Conservation (phyloP, 352 stramenopile species). For the Phytophthora capsici region DNA sequence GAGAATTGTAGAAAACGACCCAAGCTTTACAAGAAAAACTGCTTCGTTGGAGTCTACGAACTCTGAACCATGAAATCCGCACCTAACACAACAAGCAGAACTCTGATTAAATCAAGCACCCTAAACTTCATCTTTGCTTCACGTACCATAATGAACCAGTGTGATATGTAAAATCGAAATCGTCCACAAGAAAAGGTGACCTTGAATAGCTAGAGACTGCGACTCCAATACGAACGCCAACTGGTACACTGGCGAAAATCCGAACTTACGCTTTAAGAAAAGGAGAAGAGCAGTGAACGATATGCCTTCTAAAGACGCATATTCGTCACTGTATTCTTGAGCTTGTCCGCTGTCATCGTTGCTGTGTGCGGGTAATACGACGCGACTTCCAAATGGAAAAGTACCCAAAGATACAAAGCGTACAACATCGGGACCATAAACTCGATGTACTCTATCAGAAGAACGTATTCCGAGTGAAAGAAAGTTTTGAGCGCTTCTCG, state of each 20-base stretch:
- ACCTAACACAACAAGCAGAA: neutral
- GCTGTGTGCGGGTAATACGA: constrained; percentile 30
- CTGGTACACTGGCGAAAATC: constrained; percentile 27
- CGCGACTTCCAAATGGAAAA: constrained; percentile 9
- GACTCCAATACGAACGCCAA: constrained; percentile 47
- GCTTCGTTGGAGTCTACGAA: neutral
- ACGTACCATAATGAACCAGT: constrained; percentile 33
- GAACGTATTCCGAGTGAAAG: constrained; percentile 35
- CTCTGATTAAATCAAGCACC: neutral
- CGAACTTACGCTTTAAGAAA: constrained; percentile 23
- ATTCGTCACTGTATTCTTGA: constrained; percentile 2
- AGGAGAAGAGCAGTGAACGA: constrained; percentile 7
- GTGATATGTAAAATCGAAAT: constrained; percentile 32
- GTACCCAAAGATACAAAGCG: constrained; percentile 16
- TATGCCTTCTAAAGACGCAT: constrained; percentile 17
- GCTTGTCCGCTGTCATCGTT: neutral
- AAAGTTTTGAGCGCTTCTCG: constrained; percentile 13
- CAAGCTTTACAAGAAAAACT: no score
- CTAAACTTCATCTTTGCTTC: neutral
- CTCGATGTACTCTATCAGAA: constrained; percentile 35
- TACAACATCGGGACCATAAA: constrained; percentile 36
- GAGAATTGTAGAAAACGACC: neutral
- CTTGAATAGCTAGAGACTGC: constrained; percentile 23
- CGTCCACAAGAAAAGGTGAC: constrained; percentile 33
- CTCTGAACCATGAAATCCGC: constrained; percentile 2